phyloP scores from a whole-genome alignment of 83 land plant genomes.

The Isoetes engelmannii region DNA sequence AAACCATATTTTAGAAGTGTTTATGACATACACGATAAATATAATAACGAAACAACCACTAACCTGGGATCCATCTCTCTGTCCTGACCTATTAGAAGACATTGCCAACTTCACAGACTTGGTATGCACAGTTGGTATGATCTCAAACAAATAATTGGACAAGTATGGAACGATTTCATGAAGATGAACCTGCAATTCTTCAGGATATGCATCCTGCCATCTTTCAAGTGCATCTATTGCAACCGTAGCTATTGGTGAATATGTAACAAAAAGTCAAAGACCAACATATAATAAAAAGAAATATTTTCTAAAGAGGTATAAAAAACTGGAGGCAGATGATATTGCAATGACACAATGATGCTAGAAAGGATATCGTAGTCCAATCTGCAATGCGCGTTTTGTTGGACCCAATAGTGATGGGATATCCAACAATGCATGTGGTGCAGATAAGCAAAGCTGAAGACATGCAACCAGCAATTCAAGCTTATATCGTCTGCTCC shows the following conservation, averaged over 20 bases:
- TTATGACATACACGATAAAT: too few relatives aligned
- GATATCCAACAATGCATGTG: constrained; percentile 34
- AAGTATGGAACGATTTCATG: constrained; percentile 38
- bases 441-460: constrained; percentile 43
- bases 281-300: not conserved
- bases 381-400: constrained; percentile 36
- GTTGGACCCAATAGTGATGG: constrained; percentile 29
- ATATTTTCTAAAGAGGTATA: too few relatives aligned
- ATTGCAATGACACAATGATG: too few relatives aligned
- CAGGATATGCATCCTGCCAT: constrained; percentile 25
- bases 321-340: too few relatives aligned
- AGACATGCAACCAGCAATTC: constrained; percentile 45
- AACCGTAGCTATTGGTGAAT: constrained; percentile 36
- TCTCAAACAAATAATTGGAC: constrained; percentile 27
- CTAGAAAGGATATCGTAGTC: constrained; percentile 38
- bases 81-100: not conserved
- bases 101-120: not conserved
- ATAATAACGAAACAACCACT: not conserved
- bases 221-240: constrained; percentile 42
- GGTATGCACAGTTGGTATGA: not conserved
- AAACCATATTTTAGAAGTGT: too few relatives aligned
- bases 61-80: constrained; percentile 4
- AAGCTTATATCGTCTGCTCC: constrained; percentile 44
- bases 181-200: constrained; percentile 25
- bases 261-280: constrained; percentile 16